Evolutionary conservation across 1,284 basidiomycete genomes (phyloP), one percentile per base, ranked within the genome.

Genomic region (Afroboletus lepidellus): DNA sequence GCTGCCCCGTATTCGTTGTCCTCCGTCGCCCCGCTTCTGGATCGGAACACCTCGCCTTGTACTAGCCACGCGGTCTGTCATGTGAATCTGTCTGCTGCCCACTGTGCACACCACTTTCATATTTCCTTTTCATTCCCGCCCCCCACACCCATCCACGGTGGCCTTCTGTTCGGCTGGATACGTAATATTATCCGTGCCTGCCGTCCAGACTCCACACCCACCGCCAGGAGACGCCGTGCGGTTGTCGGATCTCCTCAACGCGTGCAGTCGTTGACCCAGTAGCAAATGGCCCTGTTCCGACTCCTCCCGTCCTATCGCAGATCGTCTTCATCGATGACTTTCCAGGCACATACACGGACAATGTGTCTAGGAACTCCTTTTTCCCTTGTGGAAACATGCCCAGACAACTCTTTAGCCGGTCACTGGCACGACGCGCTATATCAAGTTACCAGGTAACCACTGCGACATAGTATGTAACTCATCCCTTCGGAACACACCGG

Each of bases 241-340:
- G 41, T 9, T 3, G 36, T 56, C 57, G 57, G 55, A 59, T 41
- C 54, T 58, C 54, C 37, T 27, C 29, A 7, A 27, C 30, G 29
- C 25, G 18, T 43, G 21, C 33, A n/a, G 20, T 29, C 23, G 21
- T 3, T n/a, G 16, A 25, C 48, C 36, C 37, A 29, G 37, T 46
- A 7, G 30, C 50, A 39, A 45, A 24, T 51, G 41, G 29, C 6
- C 38, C 46, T 13, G 15, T 58, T 32, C 59, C 60, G 60, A 46
- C 23, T 57, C 43, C 15, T 13, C 25, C 60, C 57, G 57, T 30
- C 45, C 53, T 39, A 51, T 58, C 57, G 32, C 32, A 39, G 56
- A 57, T 60, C 54, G 49, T 43, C 20, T 24, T 20, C 16, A 60
- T 60, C 59, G 48, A 57, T 57, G 36, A 6, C 25, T 15, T 11